phyloP scores from a whole-genome alignment of 164 flowering plant genomes.

The Tetrastigma voinierianum region DNA sequence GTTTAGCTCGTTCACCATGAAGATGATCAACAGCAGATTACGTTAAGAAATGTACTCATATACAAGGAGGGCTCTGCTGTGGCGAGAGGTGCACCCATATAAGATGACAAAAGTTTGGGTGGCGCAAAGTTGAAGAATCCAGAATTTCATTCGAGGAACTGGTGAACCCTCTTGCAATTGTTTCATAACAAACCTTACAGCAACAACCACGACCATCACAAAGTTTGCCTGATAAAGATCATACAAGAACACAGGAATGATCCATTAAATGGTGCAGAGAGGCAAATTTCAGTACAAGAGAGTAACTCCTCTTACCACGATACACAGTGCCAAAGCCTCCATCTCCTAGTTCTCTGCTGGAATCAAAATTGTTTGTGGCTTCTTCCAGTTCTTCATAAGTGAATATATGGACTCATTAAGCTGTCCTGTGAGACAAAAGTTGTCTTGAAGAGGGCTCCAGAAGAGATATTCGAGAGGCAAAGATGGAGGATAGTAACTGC shows the following conservation, averaged over 20 bases:
- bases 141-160: constrained; percentile 65
- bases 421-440: constrained; percentile 36
- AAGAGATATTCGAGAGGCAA: constrained; percentile 12
- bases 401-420: constrained; percentile 37
- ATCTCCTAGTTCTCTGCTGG: constrained; percentile 60
- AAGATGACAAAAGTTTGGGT: constrained; percentile 63
- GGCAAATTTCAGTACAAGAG: neutral
- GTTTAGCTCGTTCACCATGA: constrained; percentile 42
- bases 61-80: constrained; percentile 67
- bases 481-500: neutral
- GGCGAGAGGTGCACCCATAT: constrained; percentile 77
- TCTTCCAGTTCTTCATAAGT: constrained; percentile 52
- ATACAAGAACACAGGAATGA: neutral
- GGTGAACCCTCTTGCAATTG: constrained; percentile 58
- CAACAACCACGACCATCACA: constrained; percentile 66
- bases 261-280: neutral
- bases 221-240: constrained; percentile 41
- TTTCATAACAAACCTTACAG: constrained; percentile 64
- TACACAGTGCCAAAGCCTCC: constrained; percentile 88
- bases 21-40: constrained; percentile 77
- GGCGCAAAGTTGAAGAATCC: constrained; percentile 53
- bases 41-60: constrained; percentile 70
- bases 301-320: constrained; percentile 40
- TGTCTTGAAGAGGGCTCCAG: constrained; percentile 26
- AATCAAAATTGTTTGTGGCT: constrained; percentile 54